Base-by-base conservation (phyloP, 2,329 filamentous ascomycete species). In the Emericellopsis atlantica region DNA sequence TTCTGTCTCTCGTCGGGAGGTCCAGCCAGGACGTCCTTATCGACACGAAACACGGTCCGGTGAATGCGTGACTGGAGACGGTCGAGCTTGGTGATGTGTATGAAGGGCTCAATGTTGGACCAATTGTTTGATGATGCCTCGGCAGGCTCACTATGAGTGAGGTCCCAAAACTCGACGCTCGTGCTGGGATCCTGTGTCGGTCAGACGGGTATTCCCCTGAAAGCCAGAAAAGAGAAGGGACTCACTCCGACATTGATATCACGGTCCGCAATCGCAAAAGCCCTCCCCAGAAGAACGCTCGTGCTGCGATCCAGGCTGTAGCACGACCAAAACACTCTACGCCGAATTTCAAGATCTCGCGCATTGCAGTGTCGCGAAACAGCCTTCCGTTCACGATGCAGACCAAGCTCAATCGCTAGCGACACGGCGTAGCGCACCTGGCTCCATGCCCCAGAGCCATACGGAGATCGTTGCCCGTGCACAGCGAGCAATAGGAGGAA, bases 241-340 rank as follows among this genome's bases (percentile, higher is more conserved):
- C 44, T 11, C 38, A 54, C 48, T 43, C 54, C 50, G 14, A 50
- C 51, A 41, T 58, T 53, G 40, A 58, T 57, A 16, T 60, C 56
- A 32, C 52, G 41, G 33, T 61, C 57, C 2, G 53, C 51, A 23
- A 61, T 58, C 7, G 54, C 54, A 44, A 60, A 60, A 0, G 58
- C 51, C 7, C 59, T 43, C 1, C 59, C 59, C 5, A 62, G 48
- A 0, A 55, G 48, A 2, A 58, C 53, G 10, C 53, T 59, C 1
- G 57, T 56, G 36, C 53, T 48, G 5, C 58, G 48, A 34, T 62
- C 58, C 5, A 61, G 46, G n/a, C 48, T 54, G 40, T 62, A 61
- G 33, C 50, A 53, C 4, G 51, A 50, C 59, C 59, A 61, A 41
- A 61, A 62, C 1, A 54, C 49, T 2, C 57, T 46, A 7, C 50